Base-by-base conservation (phyloP, 2,329 filamentous ascomycete genomes). In the Chaetomiaceae sp. region DNA sequence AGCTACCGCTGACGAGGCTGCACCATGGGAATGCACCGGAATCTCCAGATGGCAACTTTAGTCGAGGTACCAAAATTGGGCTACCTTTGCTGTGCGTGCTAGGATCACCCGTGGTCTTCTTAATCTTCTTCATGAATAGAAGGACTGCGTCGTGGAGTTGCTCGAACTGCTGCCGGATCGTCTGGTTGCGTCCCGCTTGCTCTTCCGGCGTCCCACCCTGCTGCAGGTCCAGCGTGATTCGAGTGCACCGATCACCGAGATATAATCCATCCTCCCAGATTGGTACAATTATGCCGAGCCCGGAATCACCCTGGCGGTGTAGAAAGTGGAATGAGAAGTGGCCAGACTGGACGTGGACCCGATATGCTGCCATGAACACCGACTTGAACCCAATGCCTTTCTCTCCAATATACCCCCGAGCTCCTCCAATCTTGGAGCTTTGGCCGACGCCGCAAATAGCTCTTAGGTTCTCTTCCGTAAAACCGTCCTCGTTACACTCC, bases 381-480 rank as follows among this genome's bases (percentile, higher is more conserved):
- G 75, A 76, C 54, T 79, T 78, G 64, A 78, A 78, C 0, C 75
- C 76, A 14, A 78, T 75, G 9, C 75, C 75, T 49, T 78, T 78
- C 51, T 74, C 73, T 2, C 75, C 75, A n/a, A 76, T 75, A 36
- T 75, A 77, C 0, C 71, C 71, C 6, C 71, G 66, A 0, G 64
- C n/a, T n/a, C n/a, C 63, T 1, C 58, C 63, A 0, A 59, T 65
- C 50, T 79, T 79, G 4, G 76, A 73, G 58, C 76, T 79, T 14
- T 71, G 46, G 0, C 72, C 71, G 1, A 77, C 65, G 1, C 60
- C 48, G 57, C 76, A 80, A 18, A 80, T 74, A 0, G 77, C 75
- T 2, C 45, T 41, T 4, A 80, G 61, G 40, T 80, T 71, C 1
- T 61, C 55, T 6, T 61, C 42, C 0, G 62, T 70, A 55, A 78